Evolutionary conservation across 1,139 yeast genomes (phyloP).

Genomic region (Zygotorulaspora mrakii): DNA sequence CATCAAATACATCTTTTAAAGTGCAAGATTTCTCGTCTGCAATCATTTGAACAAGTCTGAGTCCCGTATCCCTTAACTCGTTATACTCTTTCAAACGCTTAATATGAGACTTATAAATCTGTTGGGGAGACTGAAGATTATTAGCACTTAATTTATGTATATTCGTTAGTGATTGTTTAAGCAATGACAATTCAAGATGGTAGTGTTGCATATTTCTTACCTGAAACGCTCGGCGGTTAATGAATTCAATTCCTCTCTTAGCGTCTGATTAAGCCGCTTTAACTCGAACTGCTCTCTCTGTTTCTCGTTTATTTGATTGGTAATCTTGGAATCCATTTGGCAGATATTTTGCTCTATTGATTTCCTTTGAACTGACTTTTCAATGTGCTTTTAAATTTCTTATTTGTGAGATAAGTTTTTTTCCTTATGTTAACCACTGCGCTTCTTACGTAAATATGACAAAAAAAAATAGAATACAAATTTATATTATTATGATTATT

Average conservation of each 20-base stretch:
- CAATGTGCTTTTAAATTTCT: too few species aligned
- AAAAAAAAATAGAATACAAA: too few species aligned
- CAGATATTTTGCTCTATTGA: too few species aligned
- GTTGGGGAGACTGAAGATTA: constrained; percentile 13
- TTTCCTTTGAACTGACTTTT: too few species aligned
- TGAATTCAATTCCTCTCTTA: constrained; percentile 11
- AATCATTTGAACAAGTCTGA: constrained; percentile 31
- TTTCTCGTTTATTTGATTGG: constrained; percentile 7
- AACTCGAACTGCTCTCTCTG: constrained; percentile 9
- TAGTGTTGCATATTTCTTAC: constrained; percentile 8
- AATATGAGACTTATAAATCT: constrained; percentile 26
- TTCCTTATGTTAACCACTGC: too few species aligned
- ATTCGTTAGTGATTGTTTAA: too few species aligned
- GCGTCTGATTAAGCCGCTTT: constrained; percentile 5
- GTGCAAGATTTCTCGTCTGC: constrained; percentile 32
- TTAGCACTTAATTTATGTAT: too few species aligned
- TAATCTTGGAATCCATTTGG: constrained; percentile 5
- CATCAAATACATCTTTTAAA: constrained; percentile 31
- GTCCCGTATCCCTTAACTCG: constrained; percentile 35
- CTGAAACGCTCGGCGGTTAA: constrained; percentile 14
- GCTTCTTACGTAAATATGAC: too few species aligned
- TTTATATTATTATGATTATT: too few species aligned
- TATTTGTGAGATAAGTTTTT: too few species aligned
- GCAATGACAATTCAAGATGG: too few species aligned
- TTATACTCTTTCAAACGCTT: constrained; percentile 32